Conservation (phyloP, 768 basidiomycete species). For the Phlegmacium glaucopus region DNA sequence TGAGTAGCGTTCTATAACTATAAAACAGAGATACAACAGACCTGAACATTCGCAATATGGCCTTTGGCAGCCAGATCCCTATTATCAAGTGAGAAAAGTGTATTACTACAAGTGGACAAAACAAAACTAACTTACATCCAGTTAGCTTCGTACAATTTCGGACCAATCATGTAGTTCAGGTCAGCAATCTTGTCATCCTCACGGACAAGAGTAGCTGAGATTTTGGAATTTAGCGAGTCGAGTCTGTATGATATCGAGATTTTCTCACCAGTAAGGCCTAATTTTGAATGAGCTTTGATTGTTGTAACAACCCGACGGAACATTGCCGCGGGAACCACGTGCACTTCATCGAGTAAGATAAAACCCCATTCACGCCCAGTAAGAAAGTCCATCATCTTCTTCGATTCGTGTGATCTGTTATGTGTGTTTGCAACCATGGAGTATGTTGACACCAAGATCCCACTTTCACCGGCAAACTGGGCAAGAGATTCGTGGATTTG, state of each 20-base stretch:
- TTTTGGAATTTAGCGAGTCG: neutral
- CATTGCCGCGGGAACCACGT: slow-evolving; percentile 98
- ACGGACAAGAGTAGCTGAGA: slow-evolving; percentile 89
- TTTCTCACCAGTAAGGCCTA: slow-evolving; percentile 85
- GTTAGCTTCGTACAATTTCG: slow-evolving; percentile 98
- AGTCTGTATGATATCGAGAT: neutral
- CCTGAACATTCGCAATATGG: slow-evolving; percentile 99
- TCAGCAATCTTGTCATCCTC: slow-evolving; percentile 99
- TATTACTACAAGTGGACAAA: slow-evolving; percentile 5
- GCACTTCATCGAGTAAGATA: slow-evolving; percentile 95
- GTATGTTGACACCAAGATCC: slow-evolving; percentile 98
- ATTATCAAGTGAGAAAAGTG: slow-evolving; percentile 12
- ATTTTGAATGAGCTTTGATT: slow-evolving; percentile 98
- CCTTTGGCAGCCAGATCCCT: slow-evolving; percentile 97
- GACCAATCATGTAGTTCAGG: slow-evolving; percentile 98
- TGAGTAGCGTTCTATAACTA: neutral
- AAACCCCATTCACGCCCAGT: slow-evolving; percentile 99
- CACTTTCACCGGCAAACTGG: slow-evolving; percentile 94
- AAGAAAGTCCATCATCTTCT: slow-evolving; percentile 99
- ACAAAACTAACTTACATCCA: slow-evolving; percentile 70
- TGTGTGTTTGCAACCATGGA: slow-evolving; percentile 99
- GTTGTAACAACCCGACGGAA: slow-evolving; percentile 97
- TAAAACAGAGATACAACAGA: slow-evolving; percentile 30
- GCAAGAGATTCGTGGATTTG: slow-evolving; percentile 5
- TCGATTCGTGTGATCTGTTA: slow-evolving; percentile 97